A percentile compares a stretch with the other conserved stretches of the same genome.
Evolutionary conservation across 129 eudicot genomes (phyloP).

Genomic region (Helichrysum umbraculigerum): DNA sequence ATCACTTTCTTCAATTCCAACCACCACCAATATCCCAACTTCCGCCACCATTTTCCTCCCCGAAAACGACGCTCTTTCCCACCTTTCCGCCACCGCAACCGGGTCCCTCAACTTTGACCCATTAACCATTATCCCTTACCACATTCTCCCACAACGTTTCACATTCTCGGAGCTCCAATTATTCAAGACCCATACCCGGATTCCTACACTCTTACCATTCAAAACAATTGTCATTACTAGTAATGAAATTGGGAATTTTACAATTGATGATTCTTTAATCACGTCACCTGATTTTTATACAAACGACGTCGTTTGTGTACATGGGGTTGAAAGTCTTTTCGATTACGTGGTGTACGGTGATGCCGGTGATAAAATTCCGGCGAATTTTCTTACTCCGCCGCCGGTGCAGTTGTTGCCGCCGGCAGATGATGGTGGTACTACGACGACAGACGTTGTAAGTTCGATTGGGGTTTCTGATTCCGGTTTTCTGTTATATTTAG

Average conservation of each 20-base stretch:
- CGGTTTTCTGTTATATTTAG: too few relatives aligned
- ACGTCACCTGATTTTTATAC: constrained; percentile 53
- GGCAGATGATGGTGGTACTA: neutral
- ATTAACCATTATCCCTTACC: constrained; percentile 50
- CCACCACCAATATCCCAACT: constrained; percentile 29
- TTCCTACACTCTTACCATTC: constrained; percentile 58
- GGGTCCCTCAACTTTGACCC: constrained; percentile 45
- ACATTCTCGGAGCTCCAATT: constrained; percentile 50
- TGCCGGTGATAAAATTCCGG: constrained; percentile 8
- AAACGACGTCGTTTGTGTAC: constrained; percentile 40
- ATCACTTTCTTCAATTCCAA: constrained; percentile 22
- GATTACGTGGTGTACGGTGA: constrained; percentile 40
- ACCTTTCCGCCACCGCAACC: constrained; percentile 33
- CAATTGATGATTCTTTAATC: constrained; percentile 48
- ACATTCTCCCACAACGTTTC: constrained; percentile 64
- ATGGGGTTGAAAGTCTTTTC: constrained; percentile 46
- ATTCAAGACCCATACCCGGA: constrained; percentile 43
- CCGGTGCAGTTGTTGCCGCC: constrained; percentile 7
- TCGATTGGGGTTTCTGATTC: neutral
- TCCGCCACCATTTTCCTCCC: constrained; percentile 68
- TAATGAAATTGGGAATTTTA: constrained; percentile 44
- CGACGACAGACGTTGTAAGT: neutral
- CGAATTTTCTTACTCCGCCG: constrained; percentile 18
- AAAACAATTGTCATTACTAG: constrained; percentile 51
- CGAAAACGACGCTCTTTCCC: constrained; percentile 37